Evolutionary conservation across 768 basidiomycete species (phyloP).

Genomic region (Candolleomyces eurysporus): DNA sequence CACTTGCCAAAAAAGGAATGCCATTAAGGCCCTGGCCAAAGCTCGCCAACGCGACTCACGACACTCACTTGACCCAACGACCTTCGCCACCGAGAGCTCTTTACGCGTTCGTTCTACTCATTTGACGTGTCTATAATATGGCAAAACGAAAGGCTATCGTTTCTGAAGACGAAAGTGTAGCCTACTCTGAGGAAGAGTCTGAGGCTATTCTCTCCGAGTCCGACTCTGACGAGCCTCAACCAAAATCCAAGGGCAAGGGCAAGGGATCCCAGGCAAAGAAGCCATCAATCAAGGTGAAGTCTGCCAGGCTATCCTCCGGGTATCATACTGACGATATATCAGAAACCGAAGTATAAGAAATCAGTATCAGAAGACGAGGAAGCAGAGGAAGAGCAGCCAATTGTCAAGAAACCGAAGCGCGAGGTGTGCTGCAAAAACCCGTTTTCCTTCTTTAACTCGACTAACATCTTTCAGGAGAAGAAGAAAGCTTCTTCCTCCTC

Average conservation of each 20-base stretch:
- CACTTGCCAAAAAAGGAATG: conserved; percentile 4
- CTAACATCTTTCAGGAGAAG: background rate
- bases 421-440: background rate
- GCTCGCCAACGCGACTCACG: background rate
- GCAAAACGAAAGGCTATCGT: conserved; percentile 23
- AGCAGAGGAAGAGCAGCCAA: conserved; percentile 11
- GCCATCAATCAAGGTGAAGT: background rate
- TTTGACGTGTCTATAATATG: conserved; percentile 17
- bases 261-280: background rate
- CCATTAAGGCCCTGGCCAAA: background rate
- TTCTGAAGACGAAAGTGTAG: conserved; percentile 7
- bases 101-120: background rate
- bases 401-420: conserved; percentile 37
- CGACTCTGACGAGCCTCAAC: background rate
- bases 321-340: background rate
- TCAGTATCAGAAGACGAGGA: conserved; percentile 4
- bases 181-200: background rate
- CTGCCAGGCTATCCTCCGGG: background rate
- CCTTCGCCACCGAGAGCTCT: background rate
- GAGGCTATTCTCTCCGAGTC: background rate
- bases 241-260: background rate
- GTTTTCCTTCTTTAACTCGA: background rate
- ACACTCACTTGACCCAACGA: background rate
- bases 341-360: background rate
- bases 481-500: background rate